Evolutionary conservation across 257 asterid genomes (phyloP).

Genomic region (Solanum neorickii): DNA sequence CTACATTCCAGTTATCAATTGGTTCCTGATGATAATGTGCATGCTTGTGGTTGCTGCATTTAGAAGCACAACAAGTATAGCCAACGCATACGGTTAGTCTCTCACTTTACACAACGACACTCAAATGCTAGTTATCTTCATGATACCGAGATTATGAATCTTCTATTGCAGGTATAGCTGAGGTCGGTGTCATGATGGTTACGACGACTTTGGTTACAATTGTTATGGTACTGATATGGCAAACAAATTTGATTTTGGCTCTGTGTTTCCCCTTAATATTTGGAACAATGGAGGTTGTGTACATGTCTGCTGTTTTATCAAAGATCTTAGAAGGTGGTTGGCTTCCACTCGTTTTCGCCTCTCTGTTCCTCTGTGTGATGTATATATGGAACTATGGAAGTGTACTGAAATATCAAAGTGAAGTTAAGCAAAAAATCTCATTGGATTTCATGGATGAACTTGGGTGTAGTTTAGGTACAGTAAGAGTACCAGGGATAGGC

Average conservation of each 20-base stretch:
- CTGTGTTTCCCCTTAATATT: conserved; percentile 62
- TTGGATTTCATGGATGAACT: conserved; percentile 73
- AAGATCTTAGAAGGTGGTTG: conserved; percentile 92
- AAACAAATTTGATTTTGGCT: conserved; percentile 54
- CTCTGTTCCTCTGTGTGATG: conserved; percentile 69
- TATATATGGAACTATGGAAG: conserved; percentile 94
- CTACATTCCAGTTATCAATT: conserved; percentile 83
- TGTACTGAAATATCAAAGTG: conserved; percentile 72
- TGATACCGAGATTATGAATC: background rate
- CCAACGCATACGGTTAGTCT: conserved; percentile 77
- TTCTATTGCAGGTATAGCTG: conserved; percentile 66
- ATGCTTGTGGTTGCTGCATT: conserved; percentile 76
- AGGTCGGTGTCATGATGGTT: conserved; percentile 93
- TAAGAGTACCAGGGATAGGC: conserved; percentile 87
- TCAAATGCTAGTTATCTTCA: background rate
- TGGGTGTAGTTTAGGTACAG: conserved; percentile 71
- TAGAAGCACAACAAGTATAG: conserved; percentile 74
- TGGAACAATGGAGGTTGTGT: conserved; percentile 65
- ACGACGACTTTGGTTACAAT: conserved; percentile 80
- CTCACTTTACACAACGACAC: background rate
- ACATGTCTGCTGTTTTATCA: conserved; percentile 73
- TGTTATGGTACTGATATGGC: conserved; percentile 93
- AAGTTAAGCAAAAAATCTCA: conserved; percentile 68
- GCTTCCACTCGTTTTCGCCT: conserved; percentile 80
- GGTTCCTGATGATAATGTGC: conserved; percentile 93